Base-by-base conservation (phyloP, 805 yeast species). In the Jamesozyma spencerorum region DNA sequence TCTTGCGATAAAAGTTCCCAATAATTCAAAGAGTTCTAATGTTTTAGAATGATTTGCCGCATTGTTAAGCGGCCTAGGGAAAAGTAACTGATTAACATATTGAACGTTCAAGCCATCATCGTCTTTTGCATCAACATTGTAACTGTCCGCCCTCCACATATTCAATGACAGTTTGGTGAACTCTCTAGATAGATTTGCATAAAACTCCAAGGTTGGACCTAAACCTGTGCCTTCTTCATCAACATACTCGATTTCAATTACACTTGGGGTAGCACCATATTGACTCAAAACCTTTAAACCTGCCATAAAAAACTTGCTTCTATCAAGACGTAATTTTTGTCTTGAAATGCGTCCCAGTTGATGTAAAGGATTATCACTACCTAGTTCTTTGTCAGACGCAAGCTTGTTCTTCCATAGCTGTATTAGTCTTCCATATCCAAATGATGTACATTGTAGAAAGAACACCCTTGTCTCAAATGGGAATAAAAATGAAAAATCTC, bases 161-260 rank as follows among this genome's bases (percentile, higher is more conserved):
- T 61, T 62, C 36, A 80, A 61, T 20, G 68, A 69, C 38, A 69
- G 71, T 47, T 65, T 70, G 1, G 81, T 65, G 57, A 90, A 86
- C 47, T 80, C 87, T 42, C 69, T 75, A 0, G 96, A 86, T 2
- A 85, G 86, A 13, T 71, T 66, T 0, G 97, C 78, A 54, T 86
- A 90, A 55, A 92, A 90, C 60, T 90, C 98, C 47, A 88, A 67
- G 0, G 98, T 90, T 3, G 98, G 98, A 0, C 98, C 98, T 34
- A 87, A 64, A 0, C 98, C 98, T 0, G 95, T 81, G n/a, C 97
- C 98, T 5, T 73, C 95, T 58, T 90, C 98, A 48, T 81, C 87
- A 47, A 72, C 77, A 53, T 83, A 90, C 57, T 88, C 95, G 41
- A 92, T 79, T 51, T 90, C 97, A 18, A 90, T 63, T 4, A 84